Evolutionary conservation across 805 yeast species (phyloP).

Genomic region (Suhomyces emberorum): DNA sequence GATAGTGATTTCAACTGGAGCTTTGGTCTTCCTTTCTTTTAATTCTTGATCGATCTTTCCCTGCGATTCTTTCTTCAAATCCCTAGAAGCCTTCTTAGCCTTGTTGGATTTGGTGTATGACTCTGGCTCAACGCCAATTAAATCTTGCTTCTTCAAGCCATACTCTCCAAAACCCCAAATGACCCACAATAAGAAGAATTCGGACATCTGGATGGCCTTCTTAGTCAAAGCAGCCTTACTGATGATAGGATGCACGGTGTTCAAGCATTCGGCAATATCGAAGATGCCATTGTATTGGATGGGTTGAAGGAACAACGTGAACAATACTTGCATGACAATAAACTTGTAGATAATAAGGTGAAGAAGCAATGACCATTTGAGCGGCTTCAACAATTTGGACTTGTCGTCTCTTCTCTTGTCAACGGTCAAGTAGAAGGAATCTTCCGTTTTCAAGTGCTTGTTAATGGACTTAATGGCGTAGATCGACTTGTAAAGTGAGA

Average conservation of each 20-base stretch:
- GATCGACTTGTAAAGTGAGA: background rate
- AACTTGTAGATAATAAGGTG: constrained; percentile 9
- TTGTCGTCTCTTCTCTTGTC: constrained; percentile 3
- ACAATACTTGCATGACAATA: constrained; percentile 3
- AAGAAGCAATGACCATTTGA: constrained; percentile 3
- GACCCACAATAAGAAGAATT: constrained; percentile 9
- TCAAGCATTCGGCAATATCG: constrained; percentile 11
- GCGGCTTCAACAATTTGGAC: constrained; percentile 2
- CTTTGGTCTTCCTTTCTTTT: too few relatives aligned
- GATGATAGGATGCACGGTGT: background rate
- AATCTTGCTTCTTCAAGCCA: constrained; percentile 1
- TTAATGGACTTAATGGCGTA: background rate
- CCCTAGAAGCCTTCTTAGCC: too few relatives aligned
- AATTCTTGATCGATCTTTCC: too few relatives aligned
- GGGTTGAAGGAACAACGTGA: constrained; percentile 2
- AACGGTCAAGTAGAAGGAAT: constrained; percentile 1
- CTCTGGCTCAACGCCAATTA: too few relatives aligned
- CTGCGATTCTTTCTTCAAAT: too few relatives aligned
- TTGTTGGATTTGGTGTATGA: too few relatives aligned
- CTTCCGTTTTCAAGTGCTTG: background rate
- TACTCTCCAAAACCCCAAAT: constrained; percentile 9
- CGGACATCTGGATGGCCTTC: constrained; percentile 2
- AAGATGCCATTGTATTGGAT: constrained; percentile 6
- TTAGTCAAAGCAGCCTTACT: background rate
- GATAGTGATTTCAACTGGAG: too few relatives aligned